Evolutionary conservation across 1,284 basidiomycete genomes (phyloP).

Genomic region (Puccinia brachypodii): DNA sequence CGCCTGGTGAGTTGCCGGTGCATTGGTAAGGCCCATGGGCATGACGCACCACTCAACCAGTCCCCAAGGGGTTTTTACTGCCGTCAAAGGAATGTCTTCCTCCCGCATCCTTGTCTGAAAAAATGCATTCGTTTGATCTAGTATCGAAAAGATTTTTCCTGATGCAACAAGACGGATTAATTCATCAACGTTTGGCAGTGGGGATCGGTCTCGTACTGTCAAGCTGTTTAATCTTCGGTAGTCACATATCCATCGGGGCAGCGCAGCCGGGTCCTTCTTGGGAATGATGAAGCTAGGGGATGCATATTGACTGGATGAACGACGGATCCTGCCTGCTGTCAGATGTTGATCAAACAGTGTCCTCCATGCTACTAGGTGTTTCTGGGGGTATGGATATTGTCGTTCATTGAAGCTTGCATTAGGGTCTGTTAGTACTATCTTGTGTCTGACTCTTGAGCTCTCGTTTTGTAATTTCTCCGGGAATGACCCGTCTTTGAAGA

Average conservation of each 20-base stretch:
- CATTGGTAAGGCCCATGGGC: conserved; percentile 55
- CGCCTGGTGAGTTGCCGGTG: conserved; percentile 58
- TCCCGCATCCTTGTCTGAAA: conserved; percentile 48
- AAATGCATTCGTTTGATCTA: conserved; percentile 50
- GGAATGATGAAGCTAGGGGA: conserved; percentile 24
- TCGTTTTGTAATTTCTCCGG: neutral
- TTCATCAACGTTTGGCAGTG: conserved; percentile 51
- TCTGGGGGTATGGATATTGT: conserved; percentile 27
- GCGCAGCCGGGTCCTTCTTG: neutral
- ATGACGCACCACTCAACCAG: conserved; percentile 49
- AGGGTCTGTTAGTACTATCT: conserved; percentile 12
- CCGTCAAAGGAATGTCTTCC: conserved; percentile 50
- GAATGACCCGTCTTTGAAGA: conserved; percentile 12
- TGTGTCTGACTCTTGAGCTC: neutral
- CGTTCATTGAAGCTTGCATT: conserved; percentile 3
- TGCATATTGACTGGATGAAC: conserved; percentile 11
- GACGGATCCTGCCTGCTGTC: neutral
- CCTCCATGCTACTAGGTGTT: conserved; percentile 2
- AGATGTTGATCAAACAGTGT: conserved; percentile 21
- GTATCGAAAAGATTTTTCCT: conserved; percentile 50
- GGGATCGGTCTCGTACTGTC: conserved; percentile 36
- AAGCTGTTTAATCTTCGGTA: neutral
- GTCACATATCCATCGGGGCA: conserved; percentile 13
- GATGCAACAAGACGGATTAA: conserved; percentile 46
- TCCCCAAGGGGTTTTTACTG: conserved; percentile 47